Evolutionary conservation across 225 moss, liverwort and hornwort genomes (phyloP).

Genomic region (Polytrichum formosum): DNA sequence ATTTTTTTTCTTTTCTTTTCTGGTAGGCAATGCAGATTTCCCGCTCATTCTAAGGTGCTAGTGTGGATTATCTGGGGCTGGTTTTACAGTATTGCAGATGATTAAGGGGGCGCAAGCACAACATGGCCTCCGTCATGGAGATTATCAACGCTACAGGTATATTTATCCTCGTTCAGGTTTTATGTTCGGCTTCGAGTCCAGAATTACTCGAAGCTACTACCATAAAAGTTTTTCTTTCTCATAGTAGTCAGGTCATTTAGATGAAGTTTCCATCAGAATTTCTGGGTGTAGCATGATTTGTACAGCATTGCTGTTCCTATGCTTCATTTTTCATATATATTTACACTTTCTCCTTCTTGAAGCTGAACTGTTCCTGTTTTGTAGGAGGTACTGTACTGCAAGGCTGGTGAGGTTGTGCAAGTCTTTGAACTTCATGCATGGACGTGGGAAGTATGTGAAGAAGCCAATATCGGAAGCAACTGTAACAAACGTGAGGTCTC

Average conservation of each 20-base stretch:
- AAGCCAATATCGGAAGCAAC: slow-evolving; percentile 75
- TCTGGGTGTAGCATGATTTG: no score
- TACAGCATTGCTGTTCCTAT: no score
- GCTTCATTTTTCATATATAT: no score
- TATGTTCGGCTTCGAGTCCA: not conserved
- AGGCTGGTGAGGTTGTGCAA: slow-evolving; percentile 81
- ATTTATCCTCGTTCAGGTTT: not conserved
- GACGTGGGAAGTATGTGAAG: slow-evolving; percentile 93
- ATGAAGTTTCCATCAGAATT: no score
- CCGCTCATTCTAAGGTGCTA: no score
- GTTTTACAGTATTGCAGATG: slow-evolving; percentile 66
- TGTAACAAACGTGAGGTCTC: slow-evolving; percentile 84
- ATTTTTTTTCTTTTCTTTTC: not conserved
- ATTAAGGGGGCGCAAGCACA: slow-evolving; percentile 74
- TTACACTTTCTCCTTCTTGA: no score
- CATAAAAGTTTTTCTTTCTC: no score
- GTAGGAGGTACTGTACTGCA: slow-evolving; percentile 91
- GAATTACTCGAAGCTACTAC: no score
- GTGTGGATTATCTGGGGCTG: no score
- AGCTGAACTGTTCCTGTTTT: slow-evolving; percentile 5
- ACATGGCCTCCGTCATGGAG: slow-evolving; percentile 84
- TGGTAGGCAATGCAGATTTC: not conserved
- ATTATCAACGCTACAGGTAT: slow-evolving; percentile 90
- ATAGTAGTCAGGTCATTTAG: no score
- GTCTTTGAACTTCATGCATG: slow-evolving; percentile 89